Evolutionary conservation across 164 flowering plant species (phyloP).

Genomic region (Dillenia turbinata): DNA sequence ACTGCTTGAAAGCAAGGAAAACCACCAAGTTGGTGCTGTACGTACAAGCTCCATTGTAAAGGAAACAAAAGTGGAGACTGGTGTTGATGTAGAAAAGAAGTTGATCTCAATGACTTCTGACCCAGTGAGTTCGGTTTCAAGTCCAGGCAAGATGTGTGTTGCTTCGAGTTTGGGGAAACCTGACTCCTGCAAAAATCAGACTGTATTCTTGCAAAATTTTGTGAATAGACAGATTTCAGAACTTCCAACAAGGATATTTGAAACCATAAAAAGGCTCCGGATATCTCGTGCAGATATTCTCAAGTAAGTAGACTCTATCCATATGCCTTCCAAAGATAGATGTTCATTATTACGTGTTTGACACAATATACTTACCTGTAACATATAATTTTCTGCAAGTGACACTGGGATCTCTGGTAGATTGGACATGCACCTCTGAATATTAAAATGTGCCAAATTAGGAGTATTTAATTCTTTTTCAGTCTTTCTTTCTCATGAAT

Average conservation of each 20-base stretch:
- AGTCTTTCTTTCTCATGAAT: no score
- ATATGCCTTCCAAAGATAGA: not conserved
- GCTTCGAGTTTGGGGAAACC: constrained; percentile 22
- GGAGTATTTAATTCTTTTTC: no score
- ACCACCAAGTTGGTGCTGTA: constrained; percentile 7
- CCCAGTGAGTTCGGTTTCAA: constrained; percentile 5
- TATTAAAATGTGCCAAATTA: not conserved
- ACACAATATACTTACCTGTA: not conserved
- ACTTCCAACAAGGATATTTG: constrained; percentile 46
- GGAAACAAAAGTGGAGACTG: constrained; percentile 8
- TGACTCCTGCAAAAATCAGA: constrained; percentile 19
- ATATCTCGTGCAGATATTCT: constrained; percentile 64
- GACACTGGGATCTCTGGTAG: not conserved
- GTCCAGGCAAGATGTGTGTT: constrained; percentile 8
- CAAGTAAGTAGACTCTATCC: constrained; percentile 42
- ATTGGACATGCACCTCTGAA: not conserved
- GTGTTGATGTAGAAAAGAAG: constrained; percentile 2
- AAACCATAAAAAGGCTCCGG: constrained; percentile 51
- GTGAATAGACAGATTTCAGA: constrained; percentile 24
- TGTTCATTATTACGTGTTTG: not conserved
- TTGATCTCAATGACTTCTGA: constrained; percentile 4
- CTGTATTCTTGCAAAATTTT: constrained; percentile 14
- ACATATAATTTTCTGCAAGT: not conserved
- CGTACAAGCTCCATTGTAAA: constrained; percentile 6
- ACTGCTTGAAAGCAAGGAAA: constrained; percentile 5